These are phyloP conservation scores for Suillus weaverae DNA, from an alignment of 768 basidiomycete genomes.

Conservation along the genomic window DNA sequence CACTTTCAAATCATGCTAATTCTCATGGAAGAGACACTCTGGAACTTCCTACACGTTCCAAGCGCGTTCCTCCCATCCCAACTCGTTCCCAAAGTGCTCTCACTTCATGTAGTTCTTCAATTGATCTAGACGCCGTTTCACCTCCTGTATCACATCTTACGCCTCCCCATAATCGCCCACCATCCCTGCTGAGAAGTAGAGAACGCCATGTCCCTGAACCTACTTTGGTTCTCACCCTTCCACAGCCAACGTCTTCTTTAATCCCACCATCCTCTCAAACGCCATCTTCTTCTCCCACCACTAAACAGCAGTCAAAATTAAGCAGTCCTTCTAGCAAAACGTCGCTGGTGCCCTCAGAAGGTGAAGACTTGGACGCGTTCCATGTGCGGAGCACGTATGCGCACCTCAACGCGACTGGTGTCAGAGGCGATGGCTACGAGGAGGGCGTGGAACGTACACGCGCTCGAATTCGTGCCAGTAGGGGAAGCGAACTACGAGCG, in stretches of 20 bases:
- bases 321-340: constrained; percentile 48
- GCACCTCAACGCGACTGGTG: constrained; percentile 84
- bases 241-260: constrained; percentile 21
- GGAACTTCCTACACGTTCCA: constrained; percentile 27
- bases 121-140: constrained; percentile 18
- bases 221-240: constrained; percentile 17
- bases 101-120: constrained; percentile 30
- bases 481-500: constrained; percentile 59
- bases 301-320: constrained; percentile 28
- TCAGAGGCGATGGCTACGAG: constrained; percentile 91
- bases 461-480: constrained; percentile 57
- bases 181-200: constrained; percentile 22
- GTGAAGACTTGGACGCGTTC: constrained; percentile 80
- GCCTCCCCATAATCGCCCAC: constrained; percentile 30
- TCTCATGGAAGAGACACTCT: constrained; percentile 17
- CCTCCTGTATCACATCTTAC: constrained; percentile 20
- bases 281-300: constrained; percentile 27
- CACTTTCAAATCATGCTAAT: constrained; percentile 21
- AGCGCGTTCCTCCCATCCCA: constrained; percentile 22
- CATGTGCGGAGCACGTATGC: constrained; percentile 89
- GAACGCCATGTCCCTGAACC: constrained; percentile 28
- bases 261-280: constrained; percentile 38
- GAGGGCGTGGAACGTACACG: constrained; percentile 94
- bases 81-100: constrained; percentile 23
- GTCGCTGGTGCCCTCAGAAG: constrained; percentile 71